These are phyloP conservation scores for Plasmodium vinckei DNA, from an alignment of 169 alveolate genomes.

Conservation along the genomic window DNA sequence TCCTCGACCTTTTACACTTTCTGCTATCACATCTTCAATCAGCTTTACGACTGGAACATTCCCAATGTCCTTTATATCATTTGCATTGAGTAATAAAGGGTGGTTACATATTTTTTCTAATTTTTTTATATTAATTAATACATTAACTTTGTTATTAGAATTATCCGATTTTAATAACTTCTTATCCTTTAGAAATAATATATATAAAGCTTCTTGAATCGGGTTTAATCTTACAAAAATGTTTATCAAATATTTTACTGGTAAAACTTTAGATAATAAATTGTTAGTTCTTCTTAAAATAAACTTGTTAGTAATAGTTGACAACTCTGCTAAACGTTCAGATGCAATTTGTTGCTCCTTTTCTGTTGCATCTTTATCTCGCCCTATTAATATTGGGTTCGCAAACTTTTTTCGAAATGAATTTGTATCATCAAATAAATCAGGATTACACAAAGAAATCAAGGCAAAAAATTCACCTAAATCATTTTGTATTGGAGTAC, in stretches of 20 bases:
- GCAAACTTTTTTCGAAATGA: slow-evolving; percentile 86
- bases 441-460: slow-evolving; percentile 92
- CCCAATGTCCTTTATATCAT: slow-evolving; percentile 79
- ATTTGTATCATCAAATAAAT: slow-evolving; percentile 88
- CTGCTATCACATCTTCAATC: slow-evolving; percentile 46
- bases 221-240: slow-evolving; percentile 91
- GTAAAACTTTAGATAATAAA: slow-evolving; percentile 90
- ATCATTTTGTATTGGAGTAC: slow-evolving; percentile 94
- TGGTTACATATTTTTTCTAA: slow-evolving; percentile 58
- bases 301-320: slow-evolving; percentile 91
- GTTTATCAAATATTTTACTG: slow-evolving; percentile 91
- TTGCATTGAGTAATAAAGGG: slow-evolving; percentile 16
- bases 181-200: slow-evolving; percentile 78
- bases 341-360: slow-evolving; percentile 90
- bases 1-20: slow-evolving; percentile 4
- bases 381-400: slow-evolving; percentile 89
- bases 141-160: slow-evolving; percentile 35
- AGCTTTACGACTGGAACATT: slow-evolving; percentile 80
- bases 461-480: slow-evolving; percentile 91
- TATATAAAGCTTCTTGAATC: slow-evolving; percentile 86
- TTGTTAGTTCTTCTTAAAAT: slow-evolving; percentile 92
- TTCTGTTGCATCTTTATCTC: slow-evolving; percentile 93
- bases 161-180: slow-evolving; percentile 32
- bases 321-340: slow-evolving; percentile 89
- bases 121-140: slow-evolving; percentile 46